phyloP scores from a whole-genome alignment of 1,284 basidiomycete genomes.

The Apiotrichum gracile region DNA sequence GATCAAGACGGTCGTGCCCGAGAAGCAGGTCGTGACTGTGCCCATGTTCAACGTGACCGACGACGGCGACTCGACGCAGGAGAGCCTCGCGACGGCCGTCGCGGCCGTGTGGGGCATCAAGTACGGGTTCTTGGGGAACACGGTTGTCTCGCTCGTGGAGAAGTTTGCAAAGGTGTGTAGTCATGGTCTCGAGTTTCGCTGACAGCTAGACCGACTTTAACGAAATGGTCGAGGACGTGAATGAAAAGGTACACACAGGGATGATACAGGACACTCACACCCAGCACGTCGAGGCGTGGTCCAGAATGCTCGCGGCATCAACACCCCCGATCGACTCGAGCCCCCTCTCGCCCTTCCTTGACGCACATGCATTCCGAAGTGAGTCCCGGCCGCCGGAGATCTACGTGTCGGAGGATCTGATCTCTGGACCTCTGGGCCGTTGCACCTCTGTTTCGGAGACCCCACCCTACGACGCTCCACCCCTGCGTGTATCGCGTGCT shows the following conservation, averaged over 20 bases:
- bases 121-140: constrained; percentile 71
- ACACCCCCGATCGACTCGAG: constrained; percentile 69
- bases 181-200: neutral
- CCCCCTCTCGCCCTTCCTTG: constrained; percentile 75
- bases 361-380: constrained; percentile 55
- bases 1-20: constrained; percentile 49
- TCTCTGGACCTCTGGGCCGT: too few species aligned
- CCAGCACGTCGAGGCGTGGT: constrained; percentile 73
- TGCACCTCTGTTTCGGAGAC: neutral
- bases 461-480: neutral
- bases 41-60: constrained; percentile 83
- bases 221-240: constrained; percentile 18
- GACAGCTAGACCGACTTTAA: constrained; percentile 10
- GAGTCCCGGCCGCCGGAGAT: constrained; percentile 7
- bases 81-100: constrained; percentile 65
- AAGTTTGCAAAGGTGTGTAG: constrained; percentile 40
- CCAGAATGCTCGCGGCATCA: constrained; percentile 68
- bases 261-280: neutral
- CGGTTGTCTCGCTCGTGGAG: constrained; percentile 56
- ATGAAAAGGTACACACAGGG: constrained; percentile 8
- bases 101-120: constrained; percentile 73
- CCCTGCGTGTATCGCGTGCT: neutral
- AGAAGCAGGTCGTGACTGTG: constrained; percentile 56
- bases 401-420: too few species aligned
- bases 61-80: constrained; percentile 68